phyloP scores from a whole-genome alignment of 2,329 filamentous ascomycete species.

The Paracoccidioides lutzii region DNA sequence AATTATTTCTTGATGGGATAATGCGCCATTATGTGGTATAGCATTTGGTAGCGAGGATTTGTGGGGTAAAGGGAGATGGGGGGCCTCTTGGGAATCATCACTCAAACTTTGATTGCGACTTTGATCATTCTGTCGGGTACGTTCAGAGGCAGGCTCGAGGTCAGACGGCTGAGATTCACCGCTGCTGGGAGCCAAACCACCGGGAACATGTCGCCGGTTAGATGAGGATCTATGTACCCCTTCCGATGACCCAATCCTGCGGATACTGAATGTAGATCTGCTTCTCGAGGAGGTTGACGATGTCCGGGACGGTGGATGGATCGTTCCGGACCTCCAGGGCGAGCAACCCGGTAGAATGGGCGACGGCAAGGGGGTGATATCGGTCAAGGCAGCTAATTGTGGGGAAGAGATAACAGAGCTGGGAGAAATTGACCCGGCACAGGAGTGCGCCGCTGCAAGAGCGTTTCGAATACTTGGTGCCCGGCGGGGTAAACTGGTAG shows the following conservation, averaged over 20 bases:
- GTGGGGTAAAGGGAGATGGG: conserved; percentile 52
- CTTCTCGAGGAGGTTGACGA: conserved; percentile 29
- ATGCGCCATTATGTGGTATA: conserved; percentile 32
- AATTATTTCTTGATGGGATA: conserved; percentile 35
- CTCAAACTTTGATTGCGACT: conserved; percentile 71
- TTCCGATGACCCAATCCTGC: conserved; percentile 25
- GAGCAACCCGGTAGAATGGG: conserved; percentile 42
- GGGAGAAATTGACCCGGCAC: conserved; percentile 38
- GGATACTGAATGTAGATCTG: conserved; percentile 24
- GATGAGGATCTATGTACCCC: conserved; percentile 18
- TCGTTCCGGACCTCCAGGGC: conserved; percentile 41
- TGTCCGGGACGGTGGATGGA: conserved; percentile 34
- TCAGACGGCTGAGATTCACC: conserved; percentile 1
- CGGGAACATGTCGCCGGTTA: conserved; percentile 14
- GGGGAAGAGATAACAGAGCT: conserved; percentile 61
- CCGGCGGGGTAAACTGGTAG: conserved; percentile 31
- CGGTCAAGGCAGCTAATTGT: conserved; percentile 60
- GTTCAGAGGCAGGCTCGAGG: conserved; percentile 11
- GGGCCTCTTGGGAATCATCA: conserved; percentile 67
- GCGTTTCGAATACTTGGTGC: conserved; percentile 33
- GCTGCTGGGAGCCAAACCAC: not conserved
- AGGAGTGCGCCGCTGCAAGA: conserved; percentile 26
- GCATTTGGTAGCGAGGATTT: conserved; percentile 61
- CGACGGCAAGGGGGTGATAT: conserved; percentile 67
- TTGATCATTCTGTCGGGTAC: conserved; percentile 32